A percentile compares a stretch with the other conserved stretches of the same genome.
Evolutionary conservation across 768 basidiomycete species (phyloP).

Genomic region (Serendipita sp.): DNA sequence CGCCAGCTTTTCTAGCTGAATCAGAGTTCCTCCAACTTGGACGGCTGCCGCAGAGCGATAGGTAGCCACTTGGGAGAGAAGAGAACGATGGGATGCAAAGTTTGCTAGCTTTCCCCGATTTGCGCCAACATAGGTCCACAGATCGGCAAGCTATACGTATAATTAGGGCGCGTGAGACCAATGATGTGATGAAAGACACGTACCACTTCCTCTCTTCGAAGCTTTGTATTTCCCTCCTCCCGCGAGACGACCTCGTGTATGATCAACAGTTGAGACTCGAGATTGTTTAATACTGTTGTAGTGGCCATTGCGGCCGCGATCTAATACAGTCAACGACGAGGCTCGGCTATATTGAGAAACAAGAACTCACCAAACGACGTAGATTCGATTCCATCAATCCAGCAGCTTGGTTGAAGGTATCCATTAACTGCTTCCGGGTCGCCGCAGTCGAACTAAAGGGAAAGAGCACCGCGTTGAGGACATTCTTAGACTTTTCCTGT

Average conservation of each 20-base stretch:
- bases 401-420: conserved; percentile 1
- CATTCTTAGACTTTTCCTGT: neutral
- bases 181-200: neutral
- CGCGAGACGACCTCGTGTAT: conserved; percentile 3
- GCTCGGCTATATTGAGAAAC: neutral
- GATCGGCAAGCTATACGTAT: neutral
- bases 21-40: neutral
- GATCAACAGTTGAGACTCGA: neutral
- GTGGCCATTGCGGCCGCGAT: neutral
- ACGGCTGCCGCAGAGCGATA: neutral
- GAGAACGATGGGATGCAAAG: neutral
- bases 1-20: neutral
- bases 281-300: neutral
- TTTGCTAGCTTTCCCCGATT: neutral
- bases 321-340: neutral
- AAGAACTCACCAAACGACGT: neutral
- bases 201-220: conserved; percentile 1
- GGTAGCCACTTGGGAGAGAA: neutral
- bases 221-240: conserved; percentile 3
- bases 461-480: neutral
- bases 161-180: neutral
- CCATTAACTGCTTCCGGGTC: neutral
- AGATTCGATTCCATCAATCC: conserved; percentile 2
- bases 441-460: neutral
- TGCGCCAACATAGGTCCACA: conserved; percentile 1